phyloP scores from a whole-genome alignment of 352 stramenopile genomes.

The Achlya hypogyna region DNA sequence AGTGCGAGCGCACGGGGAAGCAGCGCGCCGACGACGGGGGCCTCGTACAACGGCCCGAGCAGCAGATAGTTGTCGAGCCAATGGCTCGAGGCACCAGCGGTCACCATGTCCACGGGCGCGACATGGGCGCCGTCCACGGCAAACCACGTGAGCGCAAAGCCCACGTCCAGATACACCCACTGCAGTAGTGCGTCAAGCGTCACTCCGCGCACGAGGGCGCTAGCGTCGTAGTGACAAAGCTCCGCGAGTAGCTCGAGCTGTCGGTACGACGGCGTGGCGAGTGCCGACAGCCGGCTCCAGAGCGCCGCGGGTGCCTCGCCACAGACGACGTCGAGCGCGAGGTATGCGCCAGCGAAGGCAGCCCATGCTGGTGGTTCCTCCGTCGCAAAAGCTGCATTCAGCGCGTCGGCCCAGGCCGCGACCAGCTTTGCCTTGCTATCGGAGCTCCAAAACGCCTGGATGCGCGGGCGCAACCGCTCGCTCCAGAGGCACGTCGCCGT shows the following conservation, averaged over 20 bases:
- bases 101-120: conserved; percentile 26
- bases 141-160: conserved; percentile 61
- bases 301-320: conserved; percentile 43
- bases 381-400: background rate
- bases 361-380: conserved; percentile 22
- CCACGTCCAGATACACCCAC: conserved; percentile 60
- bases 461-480: background rate
- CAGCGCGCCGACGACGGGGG: conserved; percentile 24
- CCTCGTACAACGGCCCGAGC: conserved; percentile 38
- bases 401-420: background rate
- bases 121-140: conserved; percentile 51
- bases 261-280: conserved; percentile 27
- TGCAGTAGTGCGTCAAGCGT: conserved; percentile 33
- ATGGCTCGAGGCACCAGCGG: background rate
- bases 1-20: conserved; percentile 8
- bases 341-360: conserved; percentile 41
- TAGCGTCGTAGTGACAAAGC: conserved; percentile 44
- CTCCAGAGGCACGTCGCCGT: background rate
- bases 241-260: conserved; percentile 44
- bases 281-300: conserved; percentile 20
- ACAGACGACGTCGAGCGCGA: conserved; percentile 29
- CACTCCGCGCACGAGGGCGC: conserved; percentile 24
- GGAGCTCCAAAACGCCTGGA: background rate
- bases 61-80: conserved; percentile 32
- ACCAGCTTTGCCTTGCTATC: background rate